Conservation (phyloP, 176 grass and related monocot genomes). For the Cenchrus fungigraminus region DNA sequence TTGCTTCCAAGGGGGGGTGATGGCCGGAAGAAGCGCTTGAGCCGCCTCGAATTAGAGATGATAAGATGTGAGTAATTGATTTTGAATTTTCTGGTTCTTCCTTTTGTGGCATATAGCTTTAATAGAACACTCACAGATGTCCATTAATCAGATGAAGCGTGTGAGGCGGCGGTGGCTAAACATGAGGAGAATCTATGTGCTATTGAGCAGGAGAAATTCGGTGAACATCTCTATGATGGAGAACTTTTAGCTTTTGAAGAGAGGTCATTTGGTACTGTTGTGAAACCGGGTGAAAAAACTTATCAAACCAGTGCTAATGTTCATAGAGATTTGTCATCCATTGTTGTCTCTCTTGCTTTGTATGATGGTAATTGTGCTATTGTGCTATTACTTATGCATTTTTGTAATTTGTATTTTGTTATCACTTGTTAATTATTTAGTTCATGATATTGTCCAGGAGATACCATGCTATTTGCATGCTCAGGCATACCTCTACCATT, state of each 20-base stretch:
- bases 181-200: too few species aligned
- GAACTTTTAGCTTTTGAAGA: background rate
- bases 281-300: too few species aligned
- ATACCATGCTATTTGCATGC: slow-evolving; percentile 21
- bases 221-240: too few species aligned
- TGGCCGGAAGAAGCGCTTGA: background rate
- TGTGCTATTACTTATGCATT: background rate
- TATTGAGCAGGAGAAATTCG: too few species aligned
- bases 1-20: background rate
- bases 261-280: slow-evolving; percentile 2
- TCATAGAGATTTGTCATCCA: background rate
- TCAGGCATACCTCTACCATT: slow-evolving; percentile 29
- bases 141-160: background rate
- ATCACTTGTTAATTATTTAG: background rate
- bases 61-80: background rate
- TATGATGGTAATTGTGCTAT: slow-evolving; percentile 14
- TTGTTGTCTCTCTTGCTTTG: slow-evolving; percentile 8
- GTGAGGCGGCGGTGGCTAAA: too few species aligned
- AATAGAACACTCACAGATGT: background rate
- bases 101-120: background rate
- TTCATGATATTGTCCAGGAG: slow-evolving; percentile 28
- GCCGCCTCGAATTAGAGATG: too few species aligned
- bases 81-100: background rate
- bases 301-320: background rate
- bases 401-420: slow-evolving; percentile 1